Evolutionary conservation across 768 basidiomycete genomes (phyloP).

Genomic region (Lentinula detonsa): DNA sequence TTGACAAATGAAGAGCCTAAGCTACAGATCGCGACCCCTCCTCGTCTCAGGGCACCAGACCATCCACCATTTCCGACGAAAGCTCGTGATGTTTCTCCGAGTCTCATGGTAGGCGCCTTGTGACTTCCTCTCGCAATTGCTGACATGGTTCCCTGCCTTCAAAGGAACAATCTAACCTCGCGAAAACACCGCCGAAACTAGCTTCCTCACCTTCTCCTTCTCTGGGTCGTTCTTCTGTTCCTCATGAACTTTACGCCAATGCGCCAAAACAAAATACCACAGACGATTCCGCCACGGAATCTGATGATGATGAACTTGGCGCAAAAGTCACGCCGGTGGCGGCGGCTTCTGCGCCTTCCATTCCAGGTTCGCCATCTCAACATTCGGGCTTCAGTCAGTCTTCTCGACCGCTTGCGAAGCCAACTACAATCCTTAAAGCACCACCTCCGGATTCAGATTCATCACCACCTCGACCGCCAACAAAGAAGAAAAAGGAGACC

Average conservation of each 20-base stretch:
- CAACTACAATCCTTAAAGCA: slow-evolving; percentile 17
- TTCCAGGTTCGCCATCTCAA: slow-evolving; percentile 9
- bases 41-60: slow-evolving; percentile 10
- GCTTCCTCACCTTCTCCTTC: background rate
- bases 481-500: slow-evolving; percentile 38
- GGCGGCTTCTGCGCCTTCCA: background rate
- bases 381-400: slow-evolving; percentile 3
- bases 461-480: slow-evolving; percentile 42
- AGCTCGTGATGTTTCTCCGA: slow-evolving; percentile 1
- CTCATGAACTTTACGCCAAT: background rate
- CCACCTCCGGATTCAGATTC: slow-evolving; percentile 42
- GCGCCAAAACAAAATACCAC: slow-evolving; percentile 12
- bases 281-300: slow-evolving; percentile 43
- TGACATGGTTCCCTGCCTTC: background rate
- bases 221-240: background rate
- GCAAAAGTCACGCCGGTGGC: background rate
- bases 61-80: slow-evolving; percentile 12
- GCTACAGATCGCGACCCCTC: slow-evolving; percentile 22
- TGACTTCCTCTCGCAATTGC: background rate
- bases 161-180: background rate
- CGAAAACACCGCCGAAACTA: background rate
- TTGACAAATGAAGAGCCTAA: slow-evolving; percentile 41
- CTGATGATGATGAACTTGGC: slow-evolving; percentile 9
- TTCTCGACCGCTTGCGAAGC: slow-evolving; percentile 11
- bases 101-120: slow-evolving; percentile 3